phyloP scores from a whole-genome alignment of 108 stramenopile genomes.

The Asterionellopsis glacialis region DNA sequence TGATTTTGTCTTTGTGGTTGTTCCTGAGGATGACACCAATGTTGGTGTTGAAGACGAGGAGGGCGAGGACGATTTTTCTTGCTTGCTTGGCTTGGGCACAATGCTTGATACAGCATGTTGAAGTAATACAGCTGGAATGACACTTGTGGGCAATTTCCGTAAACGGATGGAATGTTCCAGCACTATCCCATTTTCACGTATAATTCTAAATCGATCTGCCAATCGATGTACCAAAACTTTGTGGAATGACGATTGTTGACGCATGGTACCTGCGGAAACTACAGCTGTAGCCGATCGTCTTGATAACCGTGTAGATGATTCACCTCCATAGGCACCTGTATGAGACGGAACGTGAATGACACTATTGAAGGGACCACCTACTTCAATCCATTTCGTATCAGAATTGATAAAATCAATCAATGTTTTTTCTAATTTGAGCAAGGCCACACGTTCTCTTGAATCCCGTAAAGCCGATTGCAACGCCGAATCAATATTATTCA shows the following conservation, averaged over 20 bases:
- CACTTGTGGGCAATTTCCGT: too few species aligned
- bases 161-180: too few species aligned
- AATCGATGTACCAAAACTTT: constrained; percentile 83
- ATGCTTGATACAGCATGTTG: too few species aligned
- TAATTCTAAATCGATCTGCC: constrained; percentile 82
- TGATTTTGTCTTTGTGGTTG: too few species aligned
- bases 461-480: constrained; percentile 71
- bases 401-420: constrained; percentile 70
- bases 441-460: constrained; percentile 62
- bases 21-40: too few species aligned
- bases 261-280: constrained; percentile 19
- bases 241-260: constrained; percentile 79
- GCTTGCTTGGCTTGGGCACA: too few species aligned
- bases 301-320: constrained; percentile 3
- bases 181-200: constrained; percentile 31
- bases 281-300: not conserved
- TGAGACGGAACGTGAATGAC: constrained; percentile 65
- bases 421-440: constrained; percentile 75
- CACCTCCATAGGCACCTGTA: constrained; percentile 41
- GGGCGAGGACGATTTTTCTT: too few species aligned
- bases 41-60: too few species aligned
- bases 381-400: too few species aligned
- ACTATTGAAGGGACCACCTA: constrained; percentile 13
- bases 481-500: constrained; percentile 62
- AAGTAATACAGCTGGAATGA: too few species aligned